Evolutionary conservation across 2,329 filamentous ascomycete species (phyloP).

Genomic region (Tolypocladium paradoxum): DNA sequence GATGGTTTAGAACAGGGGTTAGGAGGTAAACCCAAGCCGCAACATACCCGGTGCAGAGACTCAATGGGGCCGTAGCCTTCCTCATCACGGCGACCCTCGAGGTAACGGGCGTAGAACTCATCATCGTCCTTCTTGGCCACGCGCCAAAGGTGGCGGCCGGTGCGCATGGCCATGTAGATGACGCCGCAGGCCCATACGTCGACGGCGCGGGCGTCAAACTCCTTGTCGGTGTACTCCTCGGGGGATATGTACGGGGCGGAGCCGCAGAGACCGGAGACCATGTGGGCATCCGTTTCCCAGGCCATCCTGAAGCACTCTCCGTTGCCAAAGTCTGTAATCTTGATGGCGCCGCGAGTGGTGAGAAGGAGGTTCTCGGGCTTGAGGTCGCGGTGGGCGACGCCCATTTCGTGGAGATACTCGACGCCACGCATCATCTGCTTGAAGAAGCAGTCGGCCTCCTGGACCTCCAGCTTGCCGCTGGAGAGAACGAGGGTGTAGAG

Average conservation of each 20-base stretch:
- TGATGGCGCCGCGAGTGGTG: constrained; percentile 83
- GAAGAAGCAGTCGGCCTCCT: constrained; percentile 95
- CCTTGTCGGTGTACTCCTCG: constrained; percentile 88
- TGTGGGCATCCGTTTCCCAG: constrained; percentile 96
- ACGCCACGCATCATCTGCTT: constrained; percentile 99
- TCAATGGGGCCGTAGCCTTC: constrained; percentile 96
- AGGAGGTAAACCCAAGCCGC: neutral
- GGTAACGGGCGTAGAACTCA: constrained; percentile 90
- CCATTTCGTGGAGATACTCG: constrained; percentile 99
- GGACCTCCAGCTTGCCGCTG: constrained; percentile 81
- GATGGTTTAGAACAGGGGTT: neutral
- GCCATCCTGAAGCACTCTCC: constrained; percentile 99
- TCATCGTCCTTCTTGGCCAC: constrained; percentile 96
- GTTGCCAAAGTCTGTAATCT: constrained; percentile 98
- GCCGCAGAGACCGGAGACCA: constrained; percentile 94
- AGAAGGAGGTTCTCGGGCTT: constrained; percentile 95
- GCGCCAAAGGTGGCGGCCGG: constrained; percentile 89
- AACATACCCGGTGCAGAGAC: constrained; percentile 80
- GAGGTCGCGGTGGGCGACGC: constrained; percentile 89
- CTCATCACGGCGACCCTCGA: constrained; percentile 86
- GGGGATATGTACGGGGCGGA: constrained; percentile 96
- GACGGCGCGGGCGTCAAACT: constrained; percentile 95
- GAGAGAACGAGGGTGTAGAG: constrained; percentile 88
- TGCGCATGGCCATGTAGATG: constrained; percentile 99
- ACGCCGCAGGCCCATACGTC: constrained; percentile 98